Conservation (phyloP, 345 rosid genomes). For the Abelmoschus esculentus region DNA sequence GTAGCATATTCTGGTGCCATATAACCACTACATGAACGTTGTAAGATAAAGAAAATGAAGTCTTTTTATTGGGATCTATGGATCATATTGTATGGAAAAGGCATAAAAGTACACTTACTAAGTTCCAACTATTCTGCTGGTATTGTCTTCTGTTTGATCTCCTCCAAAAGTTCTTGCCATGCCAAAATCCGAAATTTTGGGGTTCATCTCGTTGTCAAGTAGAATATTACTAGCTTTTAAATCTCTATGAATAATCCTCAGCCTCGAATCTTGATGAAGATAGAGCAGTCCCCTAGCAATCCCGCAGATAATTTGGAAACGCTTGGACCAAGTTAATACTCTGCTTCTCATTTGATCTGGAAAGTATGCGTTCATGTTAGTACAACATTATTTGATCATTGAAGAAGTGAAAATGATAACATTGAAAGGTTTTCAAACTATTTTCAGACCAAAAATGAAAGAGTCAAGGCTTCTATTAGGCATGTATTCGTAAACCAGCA, state of each 20-base stretch:
- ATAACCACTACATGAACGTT: conserved; percentile 1
- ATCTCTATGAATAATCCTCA: conserved; percentile 20
- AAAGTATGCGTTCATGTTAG: background rate
- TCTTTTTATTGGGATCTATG: background rate
- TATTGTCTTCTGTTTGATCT: conserved; percentile 10
- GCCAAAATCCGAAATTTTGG: conserved; percentile 29
- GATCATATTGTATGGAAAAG: background rate
- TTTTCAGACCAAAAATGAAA: conserved; percentile 21
- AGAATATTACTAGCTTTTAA: conserved; percentile 30
- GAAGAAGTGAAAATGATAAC: background rate
- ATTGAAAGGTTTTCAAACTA: too few relatives aligned
- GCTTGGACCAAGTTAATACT: conserved; percentile 18
- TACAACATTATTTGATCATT: background rate
- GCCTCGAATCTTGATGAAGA: conserved; percentile 37
- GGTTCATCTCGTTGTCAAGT: conserved; percentile 29
- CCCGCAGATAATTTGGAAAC: conserved; percentile 27
- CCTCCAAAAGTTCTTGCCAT: conserved; percentile 11
- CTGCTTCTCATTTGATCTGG: background rate
- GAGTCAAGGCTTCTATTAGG: conserved; percentile 24
- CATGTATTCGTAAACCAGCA: conserved; percentile 33
- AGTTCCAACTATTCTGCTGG: conserved; percentile 15
- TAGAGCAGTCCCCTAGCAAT: conserved; percentile 35
- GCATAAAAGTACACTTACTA: background rate
- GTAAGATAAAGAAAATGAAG: background rate
- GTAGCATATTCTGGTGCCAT: conserved; percentile 12